Evolutionary conservation across 1,284 basidiomycete species (phyloP), one percentile per base, ranked within the genome.

Genomic region (Golubevia pallescens): DNA sequence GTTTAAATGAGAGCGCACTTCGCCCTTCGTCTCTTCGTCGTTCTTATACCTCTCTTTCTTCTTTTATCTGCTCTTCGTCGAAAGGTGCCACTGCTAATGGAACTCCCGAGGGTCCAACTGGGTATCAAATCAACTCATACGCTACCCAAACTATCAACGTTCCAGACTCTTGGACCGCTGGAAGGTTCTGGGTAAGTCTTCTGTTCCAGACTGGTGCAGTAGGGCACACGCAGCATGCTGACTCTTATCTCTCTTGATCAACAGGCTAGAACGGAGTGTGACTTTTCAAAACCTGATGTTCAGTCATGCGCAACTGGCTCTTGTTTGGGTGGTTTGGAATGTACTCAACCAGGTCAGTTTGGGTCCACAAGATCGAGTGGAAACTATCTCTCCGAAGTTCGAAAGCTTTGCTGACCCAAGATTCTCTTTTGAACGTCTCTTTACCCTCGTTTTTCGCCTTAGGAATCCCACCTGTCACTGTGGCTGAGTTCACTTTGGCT

Each of bases 401-500:
- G n/a, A 38, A 23, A 32, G 16, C 16, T 8, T 19, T 38, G 24
- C n/a, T 16, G 2, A 16, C 8, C 32, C 24, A 10, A 8, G 28
- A 38, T 20, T 16, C 57, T n/a, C 16, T 8, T 16, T 21, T 48
- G 54, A 34, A 3, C 57, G 24, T 23, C 28, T 0, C 20, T 61
- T 56, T 51, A 2, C 24, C 3, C 2, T 38, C 16, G 6, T 57
- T 32, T 10, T 58, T 48, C 13, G 68, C 67, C 14, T 71, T 69
- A 42, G 79, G 76, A 28, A 70, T 78, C 10, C 76, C 78, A 10
- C 76, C 78, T 34, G 77, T 71, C 10, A 77, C 75, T 23, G 62
- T 81, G 19, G 78, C 78, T 3, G 69, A 71, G 34, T 68, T 61
- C 52, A 68, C 59, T 21, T 52, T 71, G 21, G 68, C 72, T 53